A percentile compares a stretch with the other conserved stretches of the same genome.
Conservation (phyloP, 768 basidiomycete genomes). For the Clavaria fumosa region DNA sequence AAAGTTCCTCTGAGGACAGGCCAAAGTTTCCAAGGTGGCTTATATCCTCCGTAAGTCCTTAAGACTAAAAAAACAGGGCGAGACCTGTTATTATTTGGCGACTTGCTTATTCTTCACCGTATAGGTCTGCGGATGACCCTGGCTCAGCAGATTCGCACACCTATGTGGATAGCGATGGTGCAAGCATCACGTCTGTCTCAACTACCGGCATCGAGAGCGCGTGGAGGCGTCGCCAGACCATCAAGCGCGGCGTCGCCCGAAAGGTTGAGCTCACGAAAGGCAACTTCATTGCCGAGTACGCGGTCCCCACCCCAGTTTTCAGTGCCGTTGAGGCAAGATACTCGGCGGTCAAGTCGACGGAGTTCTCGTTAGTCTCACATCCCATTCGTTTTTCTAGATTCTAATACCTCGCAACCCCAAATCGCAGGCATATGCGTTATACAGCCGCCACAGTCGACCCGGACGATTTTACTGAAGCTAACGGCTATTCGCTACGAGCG, state of each 20-base stretch:
- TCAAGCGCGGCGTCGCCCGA: constrained; percentile 84
- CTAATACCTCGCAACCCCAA: too few relatives aligned
- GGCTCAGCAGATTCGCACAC: too few relatives aligned
- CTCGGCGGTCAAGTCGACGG: constrained; percentile 55
- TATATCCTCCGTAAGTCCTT: constrained; percentile 79
- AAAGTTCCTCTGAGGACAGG: constrained; percentile 59
- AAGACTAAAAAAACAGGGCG: too few relatives aligned
- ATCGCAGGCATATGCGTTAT: constrained; percentile 92
- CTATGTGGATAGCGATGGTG: too few relatives aligned
- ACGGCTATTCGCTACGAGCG: constrained; percentile 74
- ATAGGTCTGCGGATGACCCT: too few relatives aligned
- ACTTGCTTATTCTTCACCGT: too few relatives aligned
- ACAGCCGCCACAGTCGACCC: constrained; percentile 87
- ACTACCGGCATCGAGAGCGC: constrained; percentile 44
- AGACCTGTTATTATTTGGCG: too few relatives aligned
- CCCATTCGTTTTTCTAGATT: neutral
- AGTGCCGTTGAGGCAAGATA: constrained; percentile 75
- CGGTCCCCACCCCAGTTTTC: constrained; percentile 70
- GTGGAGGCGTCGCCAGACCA: constrained; percentile 70
- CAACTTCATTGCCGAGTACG: constrained; percentile 83
- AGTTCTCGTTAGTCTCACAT: constrained; percentile 54
- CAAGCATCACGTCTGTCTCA: constrained; percentile 36
- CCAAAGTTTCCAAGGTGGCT: constrained; percentile 33
- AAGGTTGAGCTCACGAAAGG: constrained; percentile 89
- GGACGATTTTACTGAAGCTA: constrained; percentile 67